Conservation (phyloP, 1,139 yeast species). For the Spencermartinsiella ligniputridi region DNA sequence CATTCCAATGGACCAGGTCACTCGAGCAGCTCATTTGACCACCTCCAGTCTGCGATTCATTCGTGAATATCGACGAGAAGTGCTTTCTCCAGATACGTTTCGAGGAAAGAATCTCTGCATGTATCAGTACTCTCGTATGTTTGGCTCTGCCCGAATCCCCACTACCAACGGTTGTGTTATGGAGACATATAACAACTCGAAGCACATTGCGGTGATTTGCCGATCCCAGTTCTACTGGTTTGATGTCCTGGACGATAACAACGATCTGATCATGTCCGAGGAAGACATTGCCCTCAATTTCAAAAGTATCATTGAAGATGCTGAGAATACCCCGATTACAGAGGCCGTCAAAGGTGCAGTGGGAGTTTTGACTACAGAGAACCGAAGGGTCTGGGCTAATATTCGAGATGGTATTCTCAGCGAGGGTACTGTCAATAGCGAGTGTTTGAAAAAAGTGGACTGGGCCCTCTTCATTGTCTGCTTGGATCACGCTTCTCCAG, state of each 20-base stretch:
- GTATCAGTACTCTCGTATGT: slow-evolving; percentile 83
- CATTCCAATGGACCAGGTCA: slow-evolving; percentile 62
- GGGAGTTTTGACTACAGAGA: slow-evolving; percentile 87
- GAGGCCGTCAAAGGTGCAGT: slow-evolving; percentile 79
- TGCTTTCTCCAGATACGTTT: slow-evolving; percentile 66
- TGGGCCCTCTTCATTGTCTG: slow-evolving; percentile 78
- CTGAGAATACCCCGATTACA: slow-evolving; percentile 51
- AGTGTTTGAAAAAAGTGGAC: slow-evolving; percentile 70
- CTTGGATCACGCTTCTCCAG: slow-evolving; percentile 69
- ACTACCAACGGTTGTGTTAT: slow-evolving; percentile 75
- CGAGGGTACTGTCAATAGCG: slow-evolving; percentile 45
- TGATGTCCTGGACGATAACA: slow-evolving; percentile 72
- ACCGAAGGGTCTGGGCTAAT: slow-evolving; percentile 79
- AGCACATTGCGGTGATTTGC: slow-evolving; percentile 78
- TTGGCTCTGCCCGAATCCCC: slow-evolving; percentile 85
- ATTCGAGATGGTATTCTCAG: slow-evolving; percentile 50
- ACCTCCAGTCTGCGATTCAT: slow-evolving; percentile 73
- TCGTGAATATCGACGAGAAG: slow-evolving; percentile 70
- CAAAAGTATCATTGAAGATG: slow-evolving; percentile 70
- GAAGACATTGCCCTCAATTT: slow-evolving; percentile 72
- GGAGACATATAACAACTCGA: slow-evolving; percentile 72
- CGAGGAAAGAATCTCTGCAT: slow-evolving; percentile 69
- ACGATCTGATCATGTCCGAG: slow-evolving; percentile 66
- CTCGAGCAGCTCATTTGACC: slow-evolving; percentile 78
- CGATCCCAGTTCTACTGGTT: slow-evolving; percentile 93